A percentile compares a stretch with the other conserved stretches of the same genome.
Evolutionary conservation across 257 asterid species (phyloP).

Genomic region (Fraxinus quadrangulata): DNA sequence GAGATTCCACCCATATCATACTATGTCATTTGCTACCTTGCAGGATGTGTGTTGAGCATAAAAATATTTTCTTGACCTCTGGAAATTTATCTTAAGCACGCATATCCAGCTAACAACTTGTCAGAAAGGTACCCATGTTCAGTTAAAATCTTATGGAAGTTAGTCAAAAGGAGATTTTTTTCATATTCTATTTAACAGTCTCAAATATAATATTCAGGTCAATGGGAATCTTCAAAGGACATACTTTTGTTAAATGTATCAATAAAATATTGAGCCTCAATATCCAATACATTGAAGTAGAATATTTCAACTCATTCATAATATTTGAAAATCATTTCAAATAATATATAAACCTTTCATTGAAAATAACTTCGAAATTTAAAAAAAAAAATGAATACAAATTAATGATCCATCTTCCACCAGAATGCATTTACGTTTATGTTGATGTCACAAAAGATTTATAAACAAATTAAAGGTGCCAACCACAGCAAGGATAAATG

Average conservation of each 20-base stretch:
- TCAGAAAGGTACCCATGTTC: not conserved
- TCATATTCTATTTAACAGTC: not conserved
- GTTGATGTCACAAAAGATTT: not conserved
- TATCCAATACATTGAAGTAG: not conserved
- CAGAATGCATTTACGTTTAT: not conserved
- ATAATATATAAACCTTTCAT: not conserved
- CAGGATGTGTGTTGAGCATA: not conserved
- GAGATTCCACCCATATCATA: not conserved
- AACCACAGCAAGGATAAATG: not conserved
- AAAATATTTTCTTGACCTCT: not conserved
- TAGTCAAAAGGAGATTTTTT: not conserved
- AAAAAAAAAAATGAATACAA: not conserved
- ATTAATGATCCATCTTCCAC: not conserved
- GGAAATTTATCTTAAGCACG: not conserved
- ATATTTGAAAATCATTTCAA: not conserved
- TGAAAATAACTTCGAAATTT: not conserved
- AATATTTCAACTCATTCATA: not conserved
- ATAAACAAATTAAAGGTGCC: not conserved
- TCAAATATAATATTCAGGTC: not conserved
- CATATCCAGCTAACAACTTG: not conserved
- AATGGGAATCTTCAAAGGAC: not conserved
- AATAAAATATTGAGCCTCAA: not conserved
- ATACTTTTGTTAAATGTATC: no score
- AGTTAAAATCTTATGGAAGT: not conserved
- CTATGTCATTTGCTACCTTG: not conserved